Percentiles rank a stretch among this genome's conserved stretches.
phyloP scores from a whole-genome alignment of 371 early-diverging fungal species.

The Circinella umbellata region DNA sequence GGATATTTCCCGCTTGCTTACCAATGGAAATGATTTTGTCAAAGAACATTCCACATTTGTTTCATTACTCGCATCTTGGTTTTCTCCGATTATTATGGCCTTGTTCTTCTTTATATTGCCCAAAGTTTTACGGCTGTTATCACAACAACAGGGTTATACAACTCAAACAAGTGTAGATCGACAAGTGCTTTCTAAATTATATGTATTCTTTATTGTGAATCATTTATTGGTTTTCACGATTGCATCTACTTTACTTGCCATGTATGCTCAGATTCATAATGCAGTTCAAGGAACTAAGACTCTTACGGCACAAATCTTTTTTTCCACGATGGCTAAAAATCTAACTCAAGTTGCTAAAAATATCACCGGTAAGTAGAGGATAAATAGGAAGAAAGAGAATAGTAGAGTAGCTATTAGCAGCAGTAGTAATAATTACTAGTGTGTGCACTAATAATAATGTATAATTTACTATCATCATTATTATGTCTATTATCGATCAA shows the following conservation, averaged over 20 bases:
- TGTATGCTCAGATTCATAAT: constrained; percentile 51
- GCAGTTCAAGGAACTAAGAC: constrained; percentile 31
- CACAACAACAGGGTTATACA: constrained; percentile 79
- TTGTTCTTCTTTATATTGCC: constrained; percentile 75
- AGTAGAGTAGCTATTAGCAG: background rate
- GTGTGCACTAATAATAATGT: too few relatives aligned
- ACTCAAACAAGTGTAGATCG: constrained; percentile 78
- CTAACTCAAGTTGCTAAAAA: constrained; percentile 39
- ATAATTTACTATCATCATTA: too few relatives aligned
- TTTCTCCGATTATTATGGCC: constrained; percentile 76
- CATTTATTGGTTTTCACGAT: constrained; percentile 72
- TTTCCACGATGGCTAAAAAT: constrained; percentile 31
- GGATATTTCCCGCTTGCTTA: constrained; percentile 57
- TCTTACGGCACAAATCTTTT: constrained; percentile 27
- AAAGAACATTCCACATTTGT: constrained; percentile 51
- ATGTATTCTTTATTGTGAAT: constrained; percentile 78
- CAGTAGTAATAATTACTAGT: too few relatives aligned
- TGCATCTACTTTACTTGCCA: constrained; percentile 54
- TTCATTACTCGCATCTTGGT: constrained; percentile 66
- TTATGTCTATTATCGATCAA: too few relatives aligned
- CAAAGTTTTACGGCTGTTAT: constrained; percentile 65
- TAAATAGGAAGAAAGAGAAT: too few relatives aligned
- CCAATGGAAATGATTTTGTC: constrained; percentile 56
- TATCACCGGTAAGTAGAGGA: constrained; percentile 27
- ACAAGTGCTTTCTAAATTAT: constrained; percentile 76